Conservation (phyloP, 116 monocot species). For the Phalaenopsis hybrid region DNA sequence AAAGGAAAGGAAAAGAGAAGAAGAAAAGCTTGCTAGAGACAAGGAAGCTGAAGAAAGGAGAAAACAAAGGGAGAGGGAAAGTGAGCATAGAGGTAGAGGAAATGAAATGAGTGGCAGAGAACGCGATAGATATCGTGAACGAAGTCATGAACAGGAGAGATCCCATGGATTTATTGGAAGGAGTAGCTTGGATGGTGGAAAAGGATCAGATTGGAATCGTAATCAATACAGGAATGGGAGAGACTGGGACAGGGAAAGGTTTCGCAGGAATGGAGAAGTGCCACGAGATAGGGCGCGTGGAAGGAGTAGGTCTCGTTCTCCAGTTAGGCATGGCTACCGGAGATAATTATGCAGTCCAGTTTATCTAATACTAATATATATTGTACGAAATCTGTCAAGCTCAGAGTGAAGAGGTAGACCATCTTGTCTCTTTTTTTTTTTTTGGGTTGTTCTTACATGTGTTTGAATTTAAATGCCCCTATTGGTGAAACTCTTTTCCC, state of each 20-base stretch:
- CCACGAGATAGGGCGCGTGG: constrained; percentile 37
- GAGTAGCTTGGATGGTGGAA: constrained; percentile 45
- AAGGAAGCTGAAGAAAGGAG: constrained; percentile 72
- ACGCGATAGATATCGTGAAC: constrained; percentile 41
- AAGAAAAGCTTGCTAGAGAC: constrained; percentile 55
- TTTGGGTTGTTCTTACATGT: constrained; percentile 15
- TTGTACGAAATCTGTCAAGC: constrained; percentile 25
- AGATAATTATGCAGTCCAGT: constrained; percentile 42
- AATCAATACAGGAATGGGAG: constrained; percentile 61
- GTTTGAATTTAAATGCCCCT: constrained; percentile 16
- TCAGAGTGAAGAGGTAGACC: constrained; percentile 65
- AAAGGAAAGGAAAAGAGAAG: constrained; percentile 81
- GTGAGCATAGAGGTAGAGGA: constrained; percentile 28
- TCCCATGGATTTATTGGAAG: constrained; percentile 41
- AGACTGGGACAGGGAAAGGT: constrained; percentile 57
- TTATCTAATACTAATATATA: constrained; percentile 22
- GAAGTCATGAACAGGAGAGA: constrained; percentile 42
- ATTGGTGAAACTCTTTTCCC: constrained; percentile 33
- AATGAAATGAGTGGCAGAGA: constrained; percentile 22
- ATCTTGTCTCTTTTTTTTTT: constrained; percentile 23
- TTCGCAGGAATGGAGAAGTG: constrained; percentile 31
- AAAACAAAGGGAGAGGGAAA: constrained; percentile 55
- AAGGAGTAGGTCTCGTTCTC: constrained; percentile 86
- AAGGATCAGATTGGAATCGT: constrained; percentile 42
- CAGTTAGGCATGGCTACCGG: constrained; percentile 38